Conservation (phyloP, 768 basidiomycete species). For the Leucogyrophana mollusca region DNA sequence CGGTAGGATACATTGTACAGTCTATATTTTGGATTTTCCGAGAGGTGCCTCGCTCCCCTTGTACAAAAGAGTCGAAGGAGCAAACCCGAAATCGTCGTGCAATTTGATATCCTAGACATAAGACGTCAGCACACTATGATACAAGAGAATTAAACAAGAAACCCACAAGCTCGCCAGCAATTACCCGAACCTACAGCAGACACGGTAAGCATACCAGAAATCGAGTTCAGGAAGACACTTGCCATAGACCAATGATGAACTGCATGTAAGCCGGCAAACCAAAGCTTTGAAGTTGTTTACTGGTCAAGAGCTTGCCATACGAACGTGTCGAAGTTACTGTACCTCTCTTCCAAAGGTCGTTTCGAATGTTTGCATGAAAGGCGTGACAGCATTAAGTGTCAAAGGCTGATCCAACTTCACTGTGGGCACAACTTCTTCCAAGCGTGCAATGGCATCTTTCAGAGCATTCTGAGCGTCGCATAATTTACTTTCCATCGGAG, state of each 20-base stretch:
- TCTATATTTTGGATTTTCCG: slow-evolving; percentile 63
- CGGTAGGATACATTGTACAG: background rate
- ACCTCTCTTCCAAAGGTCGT: slow-evolving; percentile 87
- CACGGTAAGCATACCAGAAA: slow-evolving; percentile 7
- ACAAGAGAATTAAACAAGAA: slow-evolving; percentile 6
- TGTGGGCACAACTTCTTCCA: slow-evolving; percentile 53
- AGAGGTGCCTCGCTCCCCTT: slow-evolving; percentile 65
- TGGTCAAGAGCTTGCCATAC: too few species aligned
- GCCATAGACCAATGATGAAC: slow-evolving; percentile 94
- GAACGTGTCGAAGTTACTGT: background rate
- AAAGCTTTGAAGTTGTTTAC: slow-evolving; percentile 69
- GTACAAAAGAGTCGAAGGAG: slow-evolving; percentile 80
- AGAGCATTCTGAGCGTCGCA: slow-evolving; percentile 58
- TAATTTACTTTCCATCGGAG: slow-evolving; percentile 77
- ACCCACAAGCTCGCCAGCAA: slow-evolving; percentile 78
- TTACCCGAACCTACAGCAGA: slow-evolving; percentile 64
- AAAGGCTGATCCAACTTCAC: slow-evolving; percentile 55
- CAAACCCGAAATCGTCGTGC: slow-evolving; percentile 79
- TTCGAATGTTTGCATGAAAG: slow-evolving; percentile 68
- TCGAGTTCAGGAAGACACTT: slow-evolving; percentile 18
- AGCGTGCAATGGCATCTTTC: slow-evolving; percentile 49
- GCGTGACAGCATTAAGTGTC: slow-evolving; percentile 78
- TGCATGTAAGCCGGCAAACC: slow-evolving; percentile 85
- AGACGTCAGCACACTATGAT: slow-evolving; percentile 7
- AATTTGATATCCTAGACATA: slow-evolving; percentile 56